These are phyloP conservation scores for Favolaschia claudopus DNA, from an alignment of 768 basidiomycete species.

Conservation along the genomic window DNA sequence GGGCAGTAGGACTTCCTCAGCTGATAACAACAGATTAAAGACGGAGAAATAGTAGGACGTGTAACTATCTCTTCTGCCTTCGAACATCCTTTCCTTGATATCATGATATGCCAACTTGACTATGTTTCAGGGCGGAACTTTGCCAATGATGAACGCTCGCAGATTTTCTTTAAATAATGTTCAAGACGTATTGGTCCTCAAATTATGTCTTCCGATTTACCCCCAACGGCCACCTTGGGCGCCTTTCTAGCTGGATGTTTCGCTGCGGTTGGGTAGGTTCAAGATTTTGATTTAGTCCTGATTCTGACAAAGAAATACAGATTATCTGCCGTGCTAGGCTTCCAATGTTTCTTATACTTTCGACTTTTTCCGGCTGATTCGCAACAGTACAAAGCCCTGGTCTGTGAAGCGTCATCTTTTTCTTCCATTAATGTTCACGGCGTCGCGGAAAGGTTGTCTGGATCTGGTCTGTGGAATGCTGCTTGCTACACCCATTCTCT, in stretches of 20 bases:
- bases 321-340: conserved; percentile 21
- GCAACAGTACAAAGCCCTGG: conserved; percentile 14
- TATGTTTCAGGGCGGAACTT: too few species aligned
- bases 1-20: too few species aligned
- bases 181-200: not conserved
- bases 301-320: conserved; percentile 1
- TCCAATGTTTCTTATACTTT: conserved; percentile 25
- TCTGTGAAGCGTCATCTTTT: not conserved
- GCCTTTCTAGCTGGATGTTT: conserved; percentile 15
- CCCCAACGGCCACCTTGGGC: conserved; percentile 7
- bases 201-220: conserved; percentile 8
- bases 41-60: too few species aligned
- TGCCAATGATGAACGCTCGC: too few species aligned
- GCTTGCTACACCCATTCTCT: not conserved
- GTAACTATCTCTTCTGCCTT: too few species aligned
- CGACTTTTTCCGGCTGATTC: conserved; percentile 17
- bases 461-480: conserved; percentile 5
- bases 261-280: conserved; percentile 13
- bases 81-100: too few species aligned
- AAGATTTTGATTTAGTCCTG: not conserved
- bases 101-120: too few species aligned
- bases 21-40: too few species aligned
- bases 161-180: too few species aligned
- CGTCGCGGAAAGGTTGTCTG: conserved; percentile 1
- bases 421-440: not conserved